These are phyloP conservation scores for Paraglomus occultum DNA, from an alignment of 192 early-diverging fungal species.

Conservation along the genomic window DNA sequence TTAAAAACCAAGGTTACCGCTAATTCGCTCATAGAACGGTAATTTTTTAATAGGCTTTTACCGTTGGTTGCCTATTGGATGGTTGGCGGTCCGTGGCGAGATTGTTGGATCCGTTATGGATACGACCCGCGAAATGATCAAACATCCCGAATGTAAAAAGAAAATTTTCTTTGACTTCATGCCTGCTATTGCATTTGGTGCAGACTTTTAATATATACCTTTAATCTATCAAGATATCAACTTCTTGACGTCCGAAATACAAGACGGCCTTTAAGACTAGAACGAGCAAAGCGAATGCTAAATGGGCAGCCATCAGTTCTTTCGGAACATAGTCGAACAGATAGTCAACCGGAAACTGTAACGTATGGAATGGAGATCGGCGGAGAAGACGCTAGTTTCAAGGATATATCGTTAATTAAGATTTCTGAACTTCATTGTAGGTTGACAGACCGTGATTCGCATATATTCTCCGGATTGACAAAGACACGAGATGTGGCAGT, in stretches of 20 bases:
- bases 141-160: slow-evolving; percentile 30
- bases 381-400: not conserved
- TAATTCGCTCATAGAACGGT: not conserved
- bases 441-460: not conserved
- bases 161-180: not conserved
- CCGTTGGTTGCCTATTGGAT: slow-evolving; percentile 37
- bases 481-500: not conserved
- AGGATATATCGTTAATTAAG: not conserved
- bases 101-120: slow-evolving; percentile 49
- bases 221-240: slow-evolving; percentile 23
- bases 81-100: slow-evolving; percentile 45
- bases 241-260: slow-evolving; percentile 20
- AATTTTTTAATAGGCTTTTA: slow-evolving; percentile 30
- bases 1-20: not conserved
- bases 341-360: not conserved
- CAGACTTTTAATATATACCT: not conserved
- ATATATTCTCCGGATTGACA: slow-evolving; percentile 29
- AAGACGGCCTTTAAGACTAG: not conserved
- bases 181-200: not conserved
- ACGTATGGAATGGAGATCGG: not conserved
- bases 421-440: slow-evolving; percentile 5
- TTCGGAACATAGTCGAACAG: not conserved
- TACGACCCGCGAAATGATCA: slow-evolving; percentile 38
- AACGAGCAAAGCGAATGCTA: slow-evolving; percentile 18
- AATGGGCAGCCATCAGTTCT: not conserved